A percentile compares a stretch with the other conserved stretches of the same genome.
Conservation (phyloP, 768 basidiomycete species). For the Xerocomus spinulosus region DNA sequence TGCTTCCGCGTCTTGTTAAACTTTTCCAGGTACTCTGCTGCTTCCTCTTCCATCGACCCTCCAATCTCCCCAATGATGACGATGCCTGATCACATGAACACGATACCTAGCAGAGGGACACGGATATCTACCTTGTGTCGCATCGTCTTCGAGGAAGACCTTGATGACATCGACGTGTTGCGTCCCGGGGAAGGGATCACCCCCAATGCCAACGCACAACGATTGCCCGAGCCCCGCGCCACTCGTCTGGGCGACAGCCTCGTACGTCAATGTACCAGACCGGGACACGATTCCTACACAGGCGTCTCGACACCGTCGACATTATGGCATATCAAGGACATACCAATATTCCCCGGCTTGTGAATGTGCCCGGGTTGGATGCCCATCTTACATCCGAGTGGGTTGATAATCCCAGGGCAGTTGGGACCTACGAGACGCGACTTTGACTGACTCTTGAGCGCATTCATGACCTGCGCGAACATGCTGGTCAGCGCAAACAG, state of each 20-base stretch:
- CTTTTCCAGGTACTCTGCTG: constrained; percentile 90
- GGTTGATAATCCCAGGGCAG: constrained; percentile 98
- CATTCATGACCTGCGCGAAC: constrained; percentile 73
- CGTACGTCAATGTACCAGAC: constrained; percentile 95
- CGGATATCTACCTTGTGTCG: constrained; percentile 70
- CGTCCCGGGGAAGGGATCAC: constrained; percentile 95
- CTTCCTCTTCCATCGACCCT: constrained; percentile 99
- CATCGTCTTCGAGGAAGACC: constrained; percentile 90
- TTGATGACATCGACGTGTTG: constrained; percentile 95
- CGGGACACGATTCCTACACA: constrained; percentile 83
- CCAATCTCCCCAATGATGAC: constrained; percentile 99
- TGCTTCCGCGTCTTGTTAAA: constrained; percentile 84
- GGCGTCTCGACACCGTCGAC: neutral
- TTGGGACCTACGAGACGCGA: constrained; percentile 97
- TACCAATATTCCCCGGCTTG: constrained; percentile 92
- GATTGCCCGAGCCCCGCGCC: constrained; percentile 94
- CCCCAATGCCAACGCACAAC: constrained; percentile 94
- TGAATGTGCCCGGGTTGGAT: constrained; percentile 98
- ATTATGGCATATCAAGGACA: constrained; percentile 13
- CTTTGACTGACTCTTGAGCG: constrained; percentile 88
- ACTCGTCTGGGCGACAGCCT: constrained; percentile 97
- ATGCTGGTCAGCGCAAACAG: neutral
- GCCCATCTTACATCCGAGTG: constrained; percentile 98
- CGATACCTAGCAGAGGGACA: neutral
- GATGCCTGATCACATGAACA: constrained; percentile 54